These are phyloP conservation scores for Grosmannia serpens DNA, from an alignment of 2,329 filamentous ascomycete genomes.

Conservation along the genomic window DNA sequence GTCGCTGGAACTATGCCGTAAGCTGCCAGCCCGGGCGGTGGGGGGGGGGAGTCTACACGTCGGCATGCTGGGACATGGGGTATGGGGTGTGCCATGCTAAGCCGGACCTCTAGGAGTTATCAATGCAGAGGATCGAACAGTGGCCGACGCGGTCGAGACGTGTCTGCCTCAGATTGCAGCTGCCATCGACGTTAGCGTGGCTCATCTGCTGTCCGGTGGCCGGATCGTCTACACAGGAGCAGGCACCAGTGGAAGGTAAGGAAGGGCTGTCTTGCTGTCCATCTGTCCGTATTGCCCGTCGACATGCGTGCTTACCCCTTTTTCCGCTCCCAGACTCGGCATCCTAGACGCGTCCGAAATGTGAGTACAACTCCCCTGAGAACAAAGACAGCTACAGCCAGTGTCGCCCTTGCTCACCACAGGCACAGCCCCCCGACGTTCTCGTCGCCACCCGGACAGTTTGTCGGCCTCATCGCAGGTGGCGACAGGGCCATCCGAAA, in stretches of 20 bases:
- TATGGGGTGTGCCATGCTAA: too few relatives aligned
- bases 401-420: too few relatives aligned
- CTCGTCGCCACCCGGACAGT: constrained; percentile 25
- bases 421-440: constrained; percentile 25
- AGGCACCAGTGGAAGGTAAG: constrained; percentile 30
- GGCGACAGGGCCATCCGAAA: constrained; percentile 27
- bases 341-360: constrained; percentile 28
- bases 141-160: constrained; percentile 19
- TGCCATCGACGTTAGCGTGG: constrained; percentile 21
- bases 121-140: constrained; percentile 23
- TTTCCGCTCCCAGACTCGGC: not conserved
- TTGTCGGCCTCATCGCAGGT: constrained; percentile 28
- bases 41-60: not conserved
- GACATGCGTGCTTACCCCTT: too few relatives aligned
- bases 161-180: constrained; percentile 22
- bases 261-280: not conserved
- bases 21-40: not conserved
- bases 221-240: constrained; percentile 28
- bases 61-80: not conserved
- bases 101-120: constrained; percentile 9
- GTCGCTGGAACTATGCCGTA: constrained; percentile 24
- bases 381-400: too few relatives aligned
- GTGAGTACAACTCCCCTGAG: not conserved
- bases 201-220: constrained; percentile 21
- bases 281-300: not conserved